Evolutionary conservation across 257 asterid genomes (phyloP).

Genomic region (Mentha longifolia): DNA sequence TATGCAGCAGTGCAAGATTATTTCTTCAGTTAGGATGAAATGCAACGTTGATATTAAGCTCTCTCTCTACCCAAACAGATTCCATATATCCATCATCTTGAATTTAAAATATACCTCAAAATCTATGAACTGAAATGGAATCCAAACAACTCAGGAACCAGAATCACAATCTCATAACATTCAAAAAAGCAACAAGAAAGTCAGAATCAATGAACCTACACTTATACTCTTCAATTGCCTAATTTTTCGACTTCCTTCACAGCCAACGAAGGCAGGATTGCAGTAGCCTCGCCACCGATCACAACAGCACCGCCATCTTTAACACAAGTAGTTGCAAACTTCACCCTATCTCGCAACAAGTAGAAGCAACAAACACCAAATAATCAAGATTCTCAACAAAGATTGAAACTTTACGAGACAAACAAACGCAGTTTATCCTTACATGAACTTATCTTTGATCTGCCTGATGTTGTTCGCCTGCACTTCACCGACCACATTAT

Average conservation of each 20-base stretch:
- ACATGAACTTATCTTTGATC: slow-evolving; percentile 57
- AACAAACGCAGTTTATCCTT: slow-evolving; percentile 21
- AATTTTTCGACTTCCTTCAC: slow-evolving; percentile 24
- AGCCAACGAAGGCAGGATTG: slow-evolving; percentile 55
- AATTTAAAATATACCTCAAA: not conserved
- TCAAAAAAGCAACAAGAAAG: not conserved
- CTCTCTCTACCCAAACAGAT: not conserved
- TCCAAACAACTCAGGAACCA: not conserved
- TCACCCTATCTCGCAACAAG: slow-evolving; percentile 45
- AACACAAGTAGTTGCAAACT: slow-evolving; percentile 63
- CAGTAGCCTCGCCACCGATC: slow-evolving; percentile 70
- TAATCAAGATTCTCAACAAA: not conserved
- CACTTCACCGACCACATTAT: slow-evolving; percentile 62
- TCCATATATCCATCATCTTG: not conserved
- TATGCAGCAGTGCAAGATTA: not conserved
- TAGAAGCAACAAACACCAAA: not conserved
- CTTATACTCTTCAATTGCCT: not conserved
- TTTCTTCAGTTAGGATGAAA: not conserved
- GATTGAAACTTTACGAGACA: not conserved
- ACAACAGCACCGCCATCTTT: slow-evolving; percentile 48
- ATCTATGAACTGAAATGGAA: not conserved
- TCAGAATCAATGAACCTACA: not conserved
- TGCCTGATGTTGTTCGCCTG: slow-evolving; percentile 54
- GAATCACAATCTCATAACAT: slow-evolving; percentile 37
- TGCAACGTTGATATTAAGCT: not conserved